phyloP scores from a whole-genome alignment of 2,329 filamentous ascomycete genomes.

The Diaporthe sp. region DNA sequence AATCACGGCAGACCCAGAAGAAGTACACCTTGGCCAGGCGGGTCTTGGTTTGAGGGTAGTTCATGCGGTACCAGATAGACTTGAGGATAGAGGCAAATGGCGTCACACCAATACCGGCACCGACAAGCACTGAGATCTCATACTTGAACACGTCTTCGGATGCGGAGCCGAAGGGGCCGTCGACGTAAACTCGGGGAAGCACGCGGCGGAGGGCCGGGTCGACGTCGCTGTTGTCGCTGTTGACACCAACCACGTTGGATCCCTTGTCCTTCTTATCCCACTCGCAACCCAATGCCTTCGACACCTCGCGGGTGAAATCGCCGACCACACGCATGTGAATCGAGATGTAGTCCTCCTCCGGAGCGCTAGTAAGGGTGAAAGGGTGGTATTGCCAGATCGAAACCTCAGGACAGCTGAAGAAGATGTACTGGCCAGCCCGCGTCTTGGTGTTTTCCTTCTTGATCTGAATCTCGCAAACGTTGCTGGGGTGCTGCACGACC shows the following conservation, averaged over 20 bases:
- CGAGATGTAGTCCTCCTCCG: conserved; percentile 91
- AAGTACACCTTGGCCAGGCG: conserved; percentile 89
- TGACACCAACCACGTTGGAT: conserved; percentile 79
- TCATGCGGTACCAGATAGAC: conserved; percentile 95
- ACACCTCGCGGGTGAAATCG: conserved; percentile 81
- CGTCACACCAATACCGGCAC: conserved; percentile 88
- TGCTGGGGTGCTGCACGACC: conserved; percentile 90
- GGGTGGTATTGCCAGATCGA: conserved; percentile 92
- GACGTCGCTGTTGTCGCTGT: conserved; percentile 69
- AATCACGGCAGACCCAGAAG: conserved; percentile 93
- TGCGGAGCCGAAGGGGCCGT: conserved; percentile 87
- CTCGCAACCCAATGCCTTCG: conserved; percentile 81
- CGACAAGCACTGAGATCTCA: conserved; percentile 83
- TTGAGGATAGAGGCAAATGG: conserved; percentile 90
- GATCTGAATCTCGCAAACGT: conserved; percentile 92
- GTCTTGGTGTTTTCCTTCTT: conserved; percentile 91
- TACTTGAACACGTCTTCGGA: conserved; percentile 94
- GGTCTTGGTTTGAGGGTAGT: conserved; percentile 85
- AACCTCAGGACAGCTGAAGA: conserved; percentile 87
- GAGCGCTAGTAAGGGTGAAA: conserved; percentile 87
- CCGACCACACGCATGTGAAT: conserved; percentile 88
- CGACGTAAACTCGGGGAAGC: conserved; percentile 84
- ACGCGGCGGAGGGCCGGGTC: conserved; percentile 81
- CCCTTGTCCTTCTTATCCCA: conserved; percentile 72
- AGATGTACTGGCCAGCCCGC: conserved; percentile 87